Conservation (phyloP, 768 basidiomycete species). For the Hygrophorus pudorinus region DNA sequence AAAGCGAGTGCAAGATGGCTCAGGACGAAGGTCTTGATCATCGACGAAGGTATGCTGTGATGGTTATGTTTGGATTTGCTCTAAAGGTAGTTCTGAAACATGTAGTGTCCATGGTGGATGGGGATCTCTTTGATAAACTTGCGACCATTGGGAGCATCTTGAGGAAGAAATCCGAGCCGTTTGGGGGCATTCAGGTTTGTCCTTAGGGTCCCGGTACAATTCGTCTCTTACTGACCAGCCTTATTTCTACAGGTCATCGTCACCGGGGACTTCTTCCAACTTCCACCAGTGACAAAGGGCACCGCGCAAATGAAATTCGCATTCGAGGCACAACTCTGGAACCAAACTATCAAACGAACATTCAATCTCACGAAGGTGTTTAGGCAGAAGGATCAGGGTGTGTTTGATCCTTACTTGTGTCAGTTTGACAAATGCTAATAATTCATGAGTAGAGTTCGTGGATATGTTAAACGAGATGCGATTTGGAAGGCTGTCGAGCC, state of each 20-base stretch:
- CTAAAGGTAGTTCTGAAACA: not conserved
- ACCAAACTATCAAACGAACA: conserved; percentile 59
- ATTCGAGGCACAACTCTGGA: conserved; percentile 83
- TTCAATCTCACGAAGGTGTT: conserved; percentile 96
- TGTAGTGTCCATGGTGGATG: conserved; percentile 99
- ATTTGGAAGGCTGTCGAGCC: conserved; percentile 59
- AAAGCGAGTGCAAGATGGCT: conserved; percentile 76
- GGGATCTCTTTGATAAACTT: conserved; percentile 86
- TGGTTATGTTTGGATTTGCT: not conserved
- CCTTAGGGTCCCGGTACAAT: not conserved
- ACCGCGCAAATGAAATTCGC: conserved; percentile 65
- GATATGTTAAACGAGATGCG: conserved; percentile 99
- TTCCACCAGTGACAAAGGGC: conserved; percentile 81
- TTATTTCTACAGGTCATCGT: conserved; percentile 55
- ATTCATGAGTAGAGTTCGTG: conserved; percentile 57
- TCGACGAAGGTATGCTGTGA: conserved; percentile 57
- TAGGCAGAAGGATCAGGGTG: conserved; percentile 86
- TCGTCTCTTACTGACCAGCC: not conserved
- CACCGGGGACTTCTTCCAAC: conserved; percentile 97
- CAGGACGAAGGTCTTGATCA: conserved; percentile 74
- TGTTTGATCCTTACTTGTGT: conserved; percentile 12
- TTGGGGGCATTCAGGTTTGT: conserved; percentile 86
- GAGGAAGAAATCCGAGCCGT: conserved; percentile 57
- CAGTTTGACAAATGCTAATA: conserved; percentile 2
- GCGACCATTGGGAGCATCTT: conserved; percentile 57